phyloP scores from a whole-genome alignment of 164 flowering plant genomes.

The Macadamia tetraphylla region DNA sequence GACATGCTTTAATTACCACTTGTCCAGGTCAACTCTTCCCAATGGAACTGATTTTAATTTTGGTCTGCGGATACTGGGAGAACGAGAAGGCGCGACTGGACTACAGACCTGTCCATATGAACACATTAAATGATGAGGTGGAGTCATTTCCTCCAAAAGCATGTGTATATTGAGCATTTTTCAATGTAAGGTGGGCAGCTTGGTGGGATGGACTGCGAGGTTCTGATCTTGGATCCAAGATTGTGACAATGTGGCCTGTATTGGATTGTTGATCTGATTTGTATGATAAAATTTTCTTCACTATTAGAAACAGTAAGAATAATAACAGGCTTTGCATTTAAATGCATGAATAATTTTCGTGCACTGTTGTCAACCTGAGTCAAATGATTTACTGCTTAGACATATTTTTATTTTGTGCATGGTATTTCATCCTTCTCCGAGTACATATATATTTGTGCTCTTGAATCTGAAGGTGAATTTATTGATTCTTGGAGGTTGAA shows the following conservation, averaged over 20 bases:
- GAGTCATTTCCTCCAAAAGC: slow-evolving; percentile 97
- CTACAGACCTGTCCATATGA: slow-evolving; percentile 92
- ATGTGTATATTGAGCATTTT: slow-evolving; percentile 56
- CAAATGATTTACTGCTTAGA: not conserved
- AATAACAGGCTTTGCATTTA: not conserved
- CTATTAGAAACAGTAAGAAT: slow-evolving; percentile 2
- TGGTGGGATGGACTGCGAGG: not conserved
- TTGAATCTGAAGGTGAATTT: not conserved
- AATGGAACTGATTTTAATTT: not conserved
- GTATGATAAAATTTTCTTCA: slow-evolving; percentile 3
- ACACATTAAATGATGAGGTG: slow-evolving; percentile 84
- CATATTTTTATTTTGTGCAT: not conserved
- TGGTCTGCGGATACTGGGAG: slow-evolving; percentile 72
- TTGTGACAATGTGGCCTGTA: slow-evolving; percentile 2
- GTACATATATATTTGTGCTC: not conserved
- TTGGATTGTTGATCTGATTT: slow-evolving; percentile 9
- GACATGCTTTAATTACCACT: not conserved
- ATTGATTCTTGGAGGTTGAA: not conserved
- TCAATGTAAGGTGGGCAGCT: not conserved
- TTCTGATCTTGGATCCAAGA: slow-evolving; percentile 8
- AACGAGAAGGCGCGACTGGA: slow-evolving; percentile 75
- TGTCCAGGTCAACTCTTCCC: not conserved
- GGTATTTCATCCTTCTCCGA: not conserved
- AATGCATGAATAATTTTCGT: not conserved
- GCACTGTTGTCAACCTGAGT: not conserved